phyloP scores from a whole-genome alignment of 768 basidiomycete species.

The Mycena chlorophos region DNA sequence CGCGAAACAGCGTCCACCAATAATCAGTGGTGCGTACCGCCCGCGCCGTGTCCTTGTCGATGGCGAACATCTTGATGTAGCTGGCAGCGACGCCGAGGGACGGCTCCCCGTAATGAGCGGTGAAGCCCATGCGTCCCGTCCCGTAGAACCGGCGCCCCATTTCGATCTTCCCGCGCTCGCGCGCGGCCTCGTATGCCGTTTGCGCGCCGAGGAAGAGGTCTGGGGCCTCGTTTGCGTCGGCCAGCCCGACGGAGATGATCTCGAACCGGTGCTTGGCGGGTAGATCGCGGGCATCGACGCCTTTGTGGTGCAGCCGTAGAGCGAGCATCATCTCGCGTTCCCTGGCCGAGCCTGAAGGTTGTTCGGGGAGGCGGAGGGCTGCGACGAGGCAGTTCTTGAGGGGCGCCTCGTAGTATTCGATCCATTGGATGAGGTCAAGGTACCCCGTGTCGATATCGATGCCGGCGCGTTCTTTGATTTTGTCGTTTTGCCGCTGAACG shows the following conservation, averaged over 20 bases:
- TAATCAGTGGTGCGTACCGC: neutral
- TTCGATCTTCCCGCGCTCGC: neutral
- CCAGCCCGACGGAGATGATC: neutral
- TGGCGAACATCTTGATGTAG: neutral
- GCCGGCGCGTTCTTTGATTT: neutral
- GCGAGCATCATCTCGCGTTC: neutral
- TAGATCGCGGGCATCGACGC: neutral
- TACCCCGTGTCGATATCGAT: neutral
- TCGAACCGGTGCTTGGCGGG: neutral
- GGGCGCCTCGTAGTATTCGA: constrained; percentile 1
- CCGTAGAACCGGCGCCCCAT: neutral
- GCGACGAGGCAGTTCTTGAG: constrained; percentile 9
- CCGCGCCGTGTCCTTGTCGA: neutral
- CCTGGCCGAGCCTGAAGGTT: neutral
- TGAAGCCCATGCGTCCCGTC: neutral
- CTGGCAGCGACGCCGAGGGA: neutral
- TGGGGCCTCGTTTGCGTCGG: neutral
- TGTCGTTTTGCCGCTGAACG: neutral
- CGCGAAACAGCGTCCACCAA: neutral
- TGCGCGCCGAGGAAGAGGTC: neutral
- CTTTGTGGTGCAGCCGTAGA: neutral
- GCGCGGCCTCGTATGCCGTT: neutral
- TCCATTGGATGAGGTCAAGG: neutral
- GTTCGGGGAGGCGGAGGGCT: neutral
- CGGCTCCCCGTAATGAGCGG: neutral